Evolutionary conservation across 2,329 filamentous ascomycete species (phyloP), one percentile per base, ranked within the genome.

Genomic region (Fusarium kyushuense): DNA sequence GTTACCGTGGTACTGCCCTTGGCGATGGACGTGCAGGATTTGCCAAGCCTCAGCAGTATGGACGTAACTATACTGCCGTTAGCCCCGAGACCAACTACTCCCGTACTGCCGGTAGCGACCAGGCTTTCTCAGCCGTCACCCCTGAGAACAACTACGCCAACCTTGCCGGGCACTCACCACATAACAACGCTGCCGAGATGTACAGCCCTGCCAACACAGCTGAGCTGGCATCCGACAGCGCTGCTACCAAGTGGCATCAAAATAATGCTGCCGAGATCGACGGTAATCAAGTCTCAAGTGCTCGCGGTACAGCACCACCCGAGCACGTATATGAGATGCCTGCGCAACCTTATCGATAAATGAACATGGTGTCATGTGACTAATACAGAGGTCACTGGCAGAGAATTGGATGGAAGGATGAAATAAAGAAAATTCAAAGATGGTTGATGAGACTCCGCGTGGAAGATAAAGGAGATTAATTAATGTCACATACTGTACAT

Each of bases 301-400:
- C 67, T 27, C 72, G 61, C n/a, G 69, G 67, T 23, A 52, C 69
- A 49, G 58, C 71, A 42, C 72, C 71, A 54, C 67, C 77, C 71
- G 65, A 76, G 74, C 66, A 78, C 68, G 79, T 82, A 7, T 82
- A 80, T 58, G 81, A 82, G 74, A 82, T 82, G 81, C 78, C 80
- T 5, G 69, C 77, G 14, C 76, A 81, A 66, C 65, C 58, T 30
- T 82, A 80, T 65, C 74, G 75, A 58, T 82, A 74, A 72, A 69
- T 27, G 38, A 54, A 36, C 12, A 35, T 21, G 29, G 32, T 32
- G 48, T n/a, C 48, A 43, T n/a, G 19, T 48, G 38, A 19, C 19
- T 14, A 49, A 17, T 19, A 43, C 27, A 35, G 25, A n/a, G 45
- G 21, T 23, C 35, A 60, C 43, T 33, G 58, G 62, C 21, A 46